Conservation (phyloP, 345 rosid genomes). For the Arabis hirsuta region DNA sequence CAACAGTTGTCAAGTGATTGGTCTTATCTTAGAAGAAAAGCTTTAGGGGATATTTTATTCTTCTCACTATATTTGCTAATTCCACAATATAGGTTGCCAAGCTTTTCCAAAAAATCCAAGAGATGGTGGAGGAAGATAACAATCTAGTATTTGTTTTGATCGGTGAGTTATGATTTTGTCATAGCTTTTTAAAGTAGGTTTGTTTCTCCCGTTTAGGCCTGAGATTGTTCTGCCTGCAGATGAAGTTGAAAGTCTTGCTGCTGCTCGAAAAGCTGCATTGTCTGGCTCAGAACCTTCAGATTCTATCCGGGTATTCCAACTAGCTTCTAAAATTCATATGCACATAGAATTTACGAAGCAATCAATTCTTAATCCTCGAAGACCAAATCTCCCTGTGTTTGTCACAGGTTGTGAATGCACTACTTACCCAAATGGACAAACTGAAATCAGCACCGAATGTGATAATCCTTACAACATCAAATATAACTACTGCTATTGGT, state of each 20-base stretch:
- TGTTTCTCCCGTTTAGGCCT: conserved; percentile 32
- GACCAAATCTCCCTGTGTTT: conserved; percentile 30
- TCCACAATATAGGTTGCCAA: conserved; percentile 73
- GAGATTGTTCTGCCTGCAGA: conserved; percentile 58
- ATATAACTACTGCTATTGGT: conserved; percentile 99
- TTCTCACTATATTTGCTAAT: conserved; percentile 17
- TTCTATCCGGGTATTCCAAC: conserved; percentile 75
- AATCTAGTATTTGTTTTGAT: conserved; percentile 96
- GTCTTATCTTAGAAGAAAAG: background rate
- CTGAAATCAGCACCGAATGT: conserved; percentile 90
- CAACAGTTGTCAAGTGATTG: conserved; percentile 8
- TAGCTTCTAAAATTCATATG: conserved; percentile 3
- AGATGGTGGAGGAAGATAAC: conserved; percentile 99
- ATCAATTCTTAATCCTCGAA: background rate
- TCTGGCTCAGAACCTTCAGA: conserved; percentile 99
- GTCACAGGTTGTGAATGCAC: conserved; percentile 92
- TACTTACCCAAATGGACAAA: conserved; percentile 97
- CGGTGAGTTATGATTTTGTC: conserved; percentile 64
- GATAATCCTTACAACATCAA: conserved; percentile 89
- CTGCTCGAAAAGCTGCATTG: conserved; percentile 93
- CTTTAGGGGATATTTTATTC: background rate
- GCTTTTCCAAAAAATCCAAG: conserved; percentile 98
- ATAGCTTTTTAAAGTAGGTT: conserved; percentile 15
- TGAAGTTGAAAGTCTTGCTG: conserved; percentile 99
- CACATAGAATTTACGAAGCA: background rate